phyloP scores from a whole-genome alignment of 1,284 basidiomycete genomes.

The Moniliella sp. region DNA sequence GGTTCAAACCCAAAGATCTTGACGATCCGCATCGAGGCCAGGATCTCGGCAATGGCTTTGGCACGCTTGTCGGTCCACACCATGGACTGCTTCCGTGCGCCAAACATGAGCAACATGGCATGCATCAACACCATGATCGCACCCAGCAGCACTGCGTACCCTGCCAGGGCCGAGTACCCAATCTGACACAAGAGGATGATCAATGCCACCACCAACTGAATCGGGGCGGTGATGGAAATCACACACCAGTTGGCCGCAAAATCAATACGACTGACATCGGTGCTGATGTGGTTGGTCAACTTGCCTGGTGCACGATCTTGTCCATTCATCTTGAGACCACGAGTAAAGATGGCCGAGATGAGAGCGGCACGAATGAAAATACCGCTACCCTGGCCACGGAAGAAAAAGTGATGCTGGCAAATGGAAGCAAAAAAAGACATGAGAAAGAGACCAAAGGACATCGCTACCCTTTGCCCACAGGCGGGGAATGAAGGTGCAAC shows the following conservation, averaged over 20 bases:
- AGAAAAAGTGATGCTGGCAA: conserved; percentile 60
- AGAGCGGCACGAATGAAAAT: conserved; percentile 65
- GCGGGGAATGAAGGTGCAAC: conserved; percentile 5
- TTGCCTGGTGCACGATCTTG: conserved; percentile 64
- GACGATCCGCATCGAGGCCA: conserved; percentile 30
- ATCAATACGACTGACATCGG: conserved; percentile 72
- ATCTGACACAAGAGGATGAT: conserved; percentile 50
- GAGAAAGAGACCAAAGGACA: conserved; percentile 40
- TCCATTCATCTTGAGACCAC: conserved; percentile 54
- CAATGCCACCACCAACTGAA: conserved; percentile 35
- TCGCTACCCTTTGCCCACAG: conserved; percentile 16
- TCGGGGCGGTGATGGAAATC: conserved; percentile 52
- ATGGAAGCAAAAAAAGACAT: conserved; percentile 52
- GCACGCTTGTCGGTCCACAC: conserved; percentile 55
- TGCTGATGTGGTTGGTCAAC: conserved; percentile 76
- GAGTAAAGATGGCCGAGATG: conserved; percentile 66
- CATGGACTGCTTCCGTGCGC: conserved; percentile 59
- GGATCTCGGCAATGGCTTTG: conserved; percentile 28
- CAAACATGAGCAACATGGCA: conserved; percentile 57
- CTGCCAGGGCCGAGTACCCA: conserved; percentile 59
- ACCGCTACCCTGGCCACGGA: conserved; percentile 35
- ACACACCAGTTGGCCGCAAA: conserved; percentile 62
- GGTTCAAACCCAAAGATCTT: conserved; percentile 26
- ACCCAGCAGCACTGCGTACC: conserved; percentile 53
- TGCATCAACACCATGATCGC: conserved; percentile 47